Evolutionary conservation across 805 yeast genomes (phyloP), one percentile per base, ranked within the genome.

Genomic region (Candida sphagnicola): DNA sequence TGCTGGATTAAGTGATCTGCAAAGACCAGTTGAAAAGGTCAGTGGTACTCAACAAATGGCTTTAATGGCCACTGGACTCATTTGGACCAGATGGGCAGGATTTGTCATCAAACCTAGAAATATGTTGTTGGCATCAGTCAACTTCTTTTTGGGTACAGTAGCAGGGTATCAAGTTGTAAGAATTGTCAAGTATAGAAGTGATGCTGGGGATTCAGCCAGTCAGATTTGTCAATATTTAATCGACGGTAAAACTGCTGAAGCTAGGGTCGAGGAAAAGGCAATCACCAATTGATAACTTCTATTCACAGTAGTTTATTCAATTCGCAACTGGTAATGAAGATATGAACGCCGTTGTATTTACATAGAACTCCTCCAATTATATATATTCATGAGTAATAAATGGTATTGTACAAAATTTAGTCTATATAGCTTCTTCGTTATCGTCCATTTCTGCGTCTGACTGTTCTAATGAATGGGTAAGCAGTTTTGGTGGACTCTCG

Each of bases 61-160:
- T 1, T 72, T 91, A 41, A 74, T 85, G 51, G 89, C 90, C 34
- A 91, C 99, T 1, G 99, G 97, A 39, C 78, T 79, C 38, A 88
- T 91, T 53, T 91, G 99, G 99, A 91, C 99, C 25, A 80, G 99
- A 62, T 91, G 98, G 98, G 89, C 96, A 12, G 74, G 72, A 1
- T 77, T 90, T 65, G 93, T 90, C 47, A 91, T 91, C 57, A 79
- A 70, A 48, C 99, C 99, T 30, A 82, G 84, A 66, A 91, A 91
- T 65, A 73, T 75, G 50, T 68, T 93, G 44, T 73, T 93, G 49
- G 99, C 98, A 3, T 79, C 91, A 19, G 99, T 91, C 40, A 91
- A 91, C 67, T 88, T 89, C 72, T 91, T 93, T 75, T 70, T 91
- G 39, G 96, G 95, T 18, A 68, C 82, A 23, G 95, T 95, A 34